These are phyloP conservation scores for Calonectria pteridis DNA, from an alignment of 2,329 filamentous ascomycete genomes.

Conservation along the genomic window DNA sequence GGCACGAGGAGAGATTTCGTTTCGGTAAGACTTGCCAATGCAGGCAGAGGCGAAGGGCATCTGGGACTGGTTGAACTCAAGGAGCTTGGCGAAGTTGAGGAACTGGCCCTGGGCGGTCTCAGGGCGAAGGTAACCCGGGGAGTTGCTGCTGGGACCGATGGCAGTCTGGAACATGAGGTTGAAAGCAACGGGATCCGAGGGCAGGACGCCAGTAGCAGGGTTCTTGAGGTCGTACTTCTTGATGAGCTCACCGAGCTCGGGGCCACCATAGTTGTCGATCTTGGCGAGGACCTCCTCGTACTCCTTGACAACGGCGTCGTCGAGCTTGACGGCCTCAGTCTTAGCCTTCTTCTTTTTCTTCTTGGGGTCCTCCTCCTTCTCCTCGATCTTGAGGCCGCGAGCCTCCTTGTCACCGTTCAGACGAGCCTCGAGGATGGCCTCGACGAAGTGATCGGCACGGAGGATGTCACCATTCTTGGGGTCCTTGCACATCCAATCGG, in stretches of 20 bases:
- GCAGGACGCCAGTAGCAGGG: conserved; percentile 81
- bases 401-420: conserved; percentile 94
- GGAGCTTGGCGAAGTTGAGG: conserved; percentile 94
- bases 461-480: conserved; percentile 97
- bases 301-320: conserved; percentile 87
- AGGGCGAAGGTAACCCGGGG: conserved; percentile 87
- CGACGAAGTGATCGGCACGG: conserved; percentile 94
- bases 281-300: conserved; percentile 92
- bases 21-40: conserved; percentile 97
- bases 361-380: conserved; percentile 77
- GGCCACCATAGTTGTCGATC: conserved; percentile 95
- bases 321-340: conserved; percentile 83
- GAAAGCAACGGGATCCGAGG: conserved; percentile 87
- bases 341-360: conserved; percentile 94
- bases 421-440: conserved; percentile 89
- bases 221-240: conserved; percentile 92
- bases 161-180: conserved; percentile 99
- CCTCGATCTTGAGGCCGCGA: conserved; percentile 83
- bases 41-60: conserved; percentile 99
- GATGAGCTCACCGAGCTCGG: conserved; percentile 89
- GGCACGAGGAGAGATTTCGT: conserved; percentile 94
- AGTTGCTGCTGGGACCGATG: conserved; percentile 92
- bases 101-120: conserved; percentile 99
- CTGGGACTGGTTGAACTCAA: conserved; percentile 93
- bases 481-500: conserved; percentile 99